Percentiles rank a stretch among this genome's conserved stretches.
Evolutionary conservation across 352 stramenopile species (phyloP).

Genomic region (Phytophthora hybrid): DNA sequence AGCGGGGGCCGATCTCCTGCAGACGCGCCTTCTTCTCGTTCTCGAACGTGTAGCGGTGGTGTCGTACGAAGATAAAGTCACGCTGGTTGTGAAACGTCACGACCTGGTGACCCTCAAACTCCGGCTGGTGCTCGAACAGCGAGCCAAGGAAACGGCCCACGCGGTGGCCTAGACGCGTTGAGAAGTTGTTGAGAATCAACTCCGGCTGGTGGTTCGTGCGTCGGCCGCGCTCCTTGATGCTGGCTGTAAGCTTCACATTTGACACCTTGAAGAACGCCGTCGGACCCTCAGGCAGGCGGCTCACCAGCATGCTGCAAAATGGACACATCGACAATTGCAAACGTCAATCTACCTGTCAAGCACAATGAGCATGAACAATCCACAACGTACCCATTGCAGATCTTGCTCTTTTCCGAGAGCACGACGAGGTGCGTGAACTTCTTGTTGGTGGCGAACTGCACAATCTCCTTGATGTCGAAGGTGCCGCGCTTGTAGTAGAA

Average conservation of each 20-base stretch:
- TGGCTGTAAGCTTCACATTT: slow-evolving; percentile 95
- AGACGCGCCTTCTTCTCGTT: slow-evolving; percentile 94
- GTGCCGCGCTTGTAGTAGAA: slow-evolving; percentile 99
- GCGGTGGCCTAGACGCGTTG: slow-evolving; percentile 97
- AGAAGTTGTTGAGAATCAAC: slow-evolving; percentile 99
- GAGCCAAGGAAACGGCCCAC: slow-evolving; percentile 98
- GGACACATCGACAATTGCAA: slow-evolving; percentile 14
- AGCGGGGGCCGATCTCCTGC: slow-evolving; percentile 99
- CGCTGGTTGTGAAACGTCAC: slow-evolving; percentile 99
- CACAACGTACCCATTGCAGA: slow-evolving; percentile 84
- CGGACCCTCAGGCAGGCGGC: slow-evolving; percentile 92
- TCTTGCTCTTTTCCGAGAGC: slow-evolving; percentile 97
- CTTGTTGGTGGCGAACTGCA: slow-evolving; percentile 96
- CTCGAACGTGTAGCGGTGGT: slow-evolving; percentile 99
- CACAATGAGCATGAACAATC: slow-evolving; percentile 20
- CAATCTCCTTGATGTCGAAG: slow-evolving; percentile 94
- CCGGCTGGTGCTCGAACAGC: slow-evolving; percentile 96
- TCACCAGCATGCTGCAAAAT: slow-evolving; percentile 88
- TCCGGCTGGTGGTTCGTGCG: slow-evolving; percentile 96
- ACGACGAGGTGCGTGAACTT: slow-evolving; percentile 99
- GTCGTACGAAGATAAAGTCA: slow-evolving; percentile 99
- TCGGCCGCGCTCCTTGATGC: slow-evolving; percentile 95
- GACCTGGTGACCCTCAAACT: slow-evolving; percentile 98
- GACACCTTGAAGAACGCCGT: slow-evolving; percentile 99
- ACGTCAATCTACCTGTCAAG: slow-evolving; percentile 54